These are phyloP conservation scores for Microsporum canis DNA, from an alignment of 2,329 filamentous ascomycete genomes.

Conservation along the genomic window DNA sequence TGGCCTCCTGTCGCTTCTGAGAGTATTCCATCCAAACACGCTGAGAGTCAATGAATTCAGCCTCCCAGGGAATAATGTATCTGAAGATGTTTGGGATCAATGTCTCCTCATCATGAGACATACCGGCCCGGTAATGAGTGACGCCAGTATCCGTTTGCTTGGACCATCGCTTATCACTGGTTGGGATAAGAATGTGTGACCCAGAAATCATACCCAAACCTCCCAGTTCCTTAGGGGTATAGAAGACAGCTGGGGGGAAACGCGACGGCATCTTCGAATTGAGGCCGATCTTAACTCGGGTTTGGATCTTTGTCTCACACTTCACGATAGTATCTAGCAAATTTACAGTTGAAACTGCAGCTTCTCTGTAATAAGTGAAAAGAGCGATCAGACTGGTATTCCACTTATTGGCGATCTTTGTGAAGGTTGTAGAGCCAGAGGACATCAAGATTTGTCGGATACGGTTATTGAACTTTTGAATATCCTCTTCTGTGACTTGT, in stretches of 20 bases:
- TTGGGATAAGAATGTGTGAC: constrained; percentile 92
- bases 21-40: constrained; percentile 99
- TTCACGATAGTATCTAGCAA: constrained; percentile 96
- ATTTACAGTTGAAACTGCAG: constrained; percentile 87
- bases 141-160: constrained; percentile 97
- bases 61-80: constrained; percentile 98
- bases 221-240: constrained; percentile 94
- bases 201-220: constrained; percentile 98
- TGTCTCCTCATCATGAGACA: constrained; percentile 97
- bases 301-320: constrained; percentile 99
- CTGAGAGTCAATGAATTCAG: constrained; percentile 97
- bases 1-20: constrained; percentile 91
- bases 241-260: constrained; percentile 97
- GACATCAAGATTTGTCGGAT: constrained; percentile 99
- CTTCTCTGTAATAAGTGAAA: constrained; percentile 97
- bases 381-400: constrained; percentile 94
- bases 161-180: constrained; percentile 95
- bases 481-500: constrained; percentile 94
- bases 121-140: constrained; percentile 91
- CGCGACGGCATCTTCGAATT: constrained; percentile 99
- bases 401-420: constrained; percentile 99
- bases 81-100: constrained; percentile 98
- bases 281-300: constrained; percentile 92
- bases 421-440: constrained; percentile 97
- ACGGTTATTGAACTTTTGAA: constrained; percentile 97